Evolutionary conservation across 306 rosid species (phyloP), one percentile per base, ranked within the genome.

Genomic region (Cercis canadensis): DNA sequence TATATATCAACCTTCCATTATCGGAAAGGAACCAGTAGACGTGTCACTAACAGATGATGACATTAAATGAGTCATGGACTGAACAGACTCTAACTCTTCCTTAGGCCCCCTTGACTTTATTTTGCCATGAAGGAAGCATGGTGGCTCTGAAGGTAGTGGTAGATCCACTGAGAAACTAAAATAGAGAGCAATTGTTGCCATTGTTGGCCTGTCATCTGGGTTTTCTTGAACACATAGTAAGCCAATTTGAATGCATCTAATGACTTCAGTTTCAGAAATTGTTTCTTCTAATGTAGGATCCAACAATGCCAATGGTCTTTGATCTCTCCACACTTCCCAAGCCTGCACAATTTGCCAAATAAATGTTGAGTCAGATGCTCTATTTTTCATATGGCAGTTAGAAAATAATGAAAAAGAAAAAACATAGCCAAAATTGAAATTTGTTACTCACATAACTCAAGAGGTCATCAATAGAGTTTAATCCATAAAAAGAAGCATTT

Each of bases 141-240:
- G 47, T 49, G 74, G 80, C 29, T 67, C 55, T 67, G 39, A 12
- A 49, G 80, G 80, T 39, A 10, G 24, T 57, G 80, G 80, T 8
- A 75, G 47, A 14, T 49, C 80, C 6, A 67, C 19, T n/a, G 45
- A 18, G 47, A 60, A 67, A 55, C 58, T 58, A 21, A 75, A 67
- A 75, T 75, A 75, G 15, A 58, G 51, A 66, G 80, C 74, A 57
- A 67, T 58, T 58, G 74, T 75, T 66, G 69, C 69, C 63, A 75
- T 75, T 8, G 53, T 58, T 7, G 80, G 80, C 3, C 80, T 75
- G 1, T 39, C 43, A 37, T 37, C 43, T 37, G 43, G 43, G 43
- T 37, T 37, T 37, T 37, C 43, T 37, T 37, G 43, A 37, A 37
- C 43, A 37, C 43, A 37, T 37, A 37, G 43, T 37, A 37, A 37